Evolutionary conservation across 495 filamentous ascomycete species (phyloP), one percentile per base, ranked within the genome.

Genomic region (Hypoxylon fuscum): DNA sequence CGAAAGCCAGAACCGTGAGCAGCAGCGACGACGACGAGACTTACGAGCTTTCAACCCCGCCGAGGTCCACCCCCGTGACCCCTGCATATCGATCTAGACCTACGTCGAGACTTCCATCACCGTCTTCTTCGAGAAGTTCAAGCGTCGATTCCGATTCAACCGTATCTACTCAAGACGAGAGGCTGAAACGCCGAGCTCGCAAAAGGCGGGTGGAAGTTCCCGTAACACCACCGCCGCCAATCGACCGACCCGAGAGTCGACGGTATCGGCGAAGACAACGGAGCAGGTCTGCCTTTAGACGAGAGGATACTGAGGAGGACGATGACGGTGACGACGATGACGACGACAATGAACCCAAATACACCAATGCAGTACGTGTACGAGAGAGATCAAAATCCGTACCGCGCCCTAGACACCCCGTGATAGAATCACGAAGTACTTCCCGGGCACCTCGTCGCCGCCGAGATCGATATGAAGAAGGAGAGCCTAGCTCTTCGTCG

Each of bases 61-160:
- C 66, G n/a, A 52, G 68, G 10, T 77, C 77, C 9, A 74, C 69
- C 11, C 74, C 71, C 37, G 62, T 64, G 22, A 74, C 69, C 15
- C 74, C 71, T 40, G 59, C 60, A 18, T 74, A 77, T 45, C 72
- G 74, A 10, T 79, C 74, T 9, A 74, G 72, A 37, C 76, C 72
- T 21, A 76, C 69, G 12, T 81, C 75, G 40, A 74, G 66, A 40
- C 70, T 68, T 40, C 76, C 74, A 2, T 72, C 70, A 22, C 64
- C 69, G 47, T 71, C 74, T 23, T 74, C 75, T 1, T 70, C 72
- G 25, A 71, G 63, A 50, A 73, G 72, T 43, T 77, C 77, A 2
- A 68, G 70, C n/a, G 71, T 67, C 45, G 74, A 77, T 31, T 72
- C 75, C 5, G 76, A 79, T 25, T 71, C 70, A 14, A 72, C 77